These are phyloP conservation scores for Cystobasidium onofrii DNA, from an alignment of 768 basidiomycete genomes.

Conservation along the genomic window DNA sequence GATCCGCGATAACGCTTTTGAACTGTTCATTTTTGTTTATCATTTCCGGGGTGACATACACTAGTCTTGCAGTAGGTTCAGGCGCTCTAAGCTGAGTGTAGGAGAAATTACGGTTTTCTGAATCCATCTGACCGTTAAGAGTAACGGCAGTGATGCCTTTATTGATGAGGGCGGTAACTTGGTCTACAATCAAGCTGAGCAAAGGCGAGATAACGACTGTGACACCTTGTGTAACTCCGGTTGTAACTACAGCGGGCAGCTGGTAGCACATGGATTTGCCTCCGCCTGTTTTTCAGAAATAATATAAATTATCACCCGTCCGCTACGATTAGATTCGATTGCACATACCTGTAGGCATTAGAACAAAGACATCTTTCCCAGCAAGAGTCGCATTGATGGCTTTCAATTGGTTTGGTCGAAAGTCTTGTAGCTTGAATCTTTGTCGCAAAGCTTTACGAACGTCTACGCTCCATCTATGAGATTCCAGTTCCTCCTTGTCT, in stretches of 20 bases:
- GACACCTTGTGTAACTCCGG: constrained; percentile 66
- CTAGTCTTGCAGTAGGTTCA: constrained; percentile 53
- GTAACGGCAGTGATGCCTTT: constrained; percentile 64
- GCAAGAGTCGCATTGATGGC: constrained; percentile 71
- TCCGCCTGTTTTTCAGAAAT: constrained; percentile 39
- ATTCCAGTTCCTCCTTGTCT: neutral
- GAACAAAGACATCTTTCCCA: constrained; percentile 79
- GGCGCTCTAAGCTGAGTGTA: constrained; percentile 42
- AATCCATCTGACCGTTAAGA: constrained; percentile 54
- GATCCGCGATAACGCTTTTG: constrained; percentile 53
- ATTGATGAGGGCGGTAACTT: constrained; percentile 60
- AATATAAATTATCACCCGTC: no score
- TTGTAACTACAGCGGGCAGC: constrained; percentile 71
- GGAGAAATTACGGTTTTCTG: constrained; percentile 43
- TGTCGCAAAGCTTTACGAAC: constrained; percentile 53
- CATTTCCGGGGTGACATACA: constrained; percentile 91
- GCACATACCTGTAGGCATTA: constrained; percentile 86
- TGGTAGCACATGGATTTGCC: constrained; percentile 52
- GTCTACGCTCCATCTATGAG: constrained; percentile 47
- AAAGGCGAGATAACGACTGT: constrained; percentile 87
- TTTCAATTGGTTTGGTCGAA: constrained; percentile 76
- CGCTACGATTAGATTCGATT: no score
- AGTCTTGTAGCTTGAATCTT: constrained; percentile 60
- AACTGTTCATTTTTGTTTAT: constrained; percentile 55
- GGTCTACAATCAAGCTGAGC: constrained; percentile 78